Evolutionary conservation across 2,329 filamentous ascomycete genomes (phyloP).

Genomic region (Thelonectria rubi): DNA sequence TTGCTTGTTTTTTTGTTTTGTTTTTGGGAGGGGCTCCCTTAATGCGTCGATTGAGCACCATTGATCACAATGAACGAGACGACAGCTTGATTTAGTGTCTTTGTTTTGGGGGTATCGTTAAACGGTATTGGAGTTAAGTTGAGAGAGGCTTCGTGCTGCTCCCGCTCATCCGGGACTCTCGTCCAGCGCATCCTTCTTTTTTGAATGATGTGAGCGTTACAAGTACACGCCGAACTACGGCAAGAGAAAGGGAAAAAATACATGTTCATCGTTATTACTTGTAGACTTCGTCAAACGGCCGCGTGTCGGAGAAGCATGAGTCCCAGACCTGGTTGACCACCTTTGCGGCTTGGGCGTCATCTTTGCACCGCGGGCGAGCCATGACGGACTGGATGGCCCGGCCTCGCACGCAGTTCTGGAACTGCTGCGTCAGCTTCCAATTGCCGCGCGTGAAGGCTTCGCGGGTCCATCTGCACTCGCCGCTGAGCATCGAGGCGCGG

Average conservation of each 20-base stretch:
- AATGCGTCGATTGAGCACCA: constrained; percentile 18
- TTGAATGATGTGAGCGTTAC: not conserved
- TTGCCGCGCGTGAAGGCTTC: constrained; percentile 88
- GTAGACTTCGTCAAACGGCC: constrained; percentile 97
- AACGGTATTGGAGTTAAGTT: constrained; percentile 34
- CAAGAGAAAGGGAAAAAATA: constrained; percentile 3
- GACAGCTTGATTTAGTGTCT: constrained; percentile 20
- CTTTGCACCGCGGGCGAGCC: constrained; percentile 80
- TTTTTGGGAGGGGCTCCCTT: not conserved
- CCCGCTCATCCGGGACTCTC: constrained; percentile 9
- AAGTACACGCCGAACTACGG: constrained; percentile 10
- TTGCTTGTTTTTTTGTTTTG: constrained; percentile 31
- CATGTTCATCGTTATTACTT: constrained; percentile 58
- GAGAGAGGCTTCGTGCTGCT: constrained; percentile 24
- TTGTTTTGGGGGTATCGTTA: constrained; percentile 39
- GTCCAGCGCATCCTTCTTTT: constrained; percentile 3
- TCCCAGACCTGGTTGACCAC: constrained; percentile 99
- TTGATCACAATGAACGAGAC: constrained; percentile 26
- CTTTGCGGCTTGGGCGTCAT: constrained; percentile 85
- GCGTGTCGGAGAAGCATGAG: constrained; percentile 91
- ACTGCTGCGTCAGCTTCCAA: constrained; percentile 89
- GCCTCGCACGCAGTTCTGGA: constrained; percentile 89
- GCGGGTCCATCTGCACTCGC: constrained; percentile 89
- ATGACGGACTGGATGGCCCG: constrained; percentile 83
- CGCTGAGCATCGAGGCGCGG: constrained; percentile 88